Conservation (phyloP, 495 filamentous ascomycete species). For the Hypoxylon perforatum region DNA sequence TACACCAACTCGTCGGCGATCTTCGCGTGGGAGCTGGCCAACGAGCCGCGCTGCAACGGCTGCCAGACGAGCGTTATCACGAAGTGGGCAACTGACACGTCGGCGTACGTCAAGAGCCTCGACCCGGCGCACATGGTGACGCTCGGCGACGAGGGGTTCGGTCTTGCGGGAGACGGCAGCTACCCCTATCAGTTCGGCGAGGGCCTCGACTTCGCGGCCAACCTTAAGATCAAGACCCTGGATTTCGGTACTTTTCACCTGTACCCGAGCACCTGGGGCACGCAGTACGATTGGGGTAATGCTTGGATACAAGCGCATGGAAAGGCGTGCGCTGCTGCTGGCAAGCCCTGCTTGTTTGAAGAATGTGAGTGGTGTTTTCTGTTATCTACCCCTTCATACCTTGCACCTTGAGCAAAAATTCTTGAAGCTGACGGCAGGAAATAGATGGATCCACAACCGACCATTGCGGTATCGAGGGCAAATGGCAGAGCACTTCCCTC, state of each 20-base stretch:
- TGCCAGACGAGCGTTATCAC: conserved; percentile 56
- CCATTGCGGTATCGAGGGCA: conserved; percentile 58
- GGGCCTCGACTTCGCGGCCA: conserved; percentile 72
- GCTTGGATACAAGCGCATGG: conserved; percentile 73
- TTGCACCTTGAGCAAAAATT: too few species aligned
- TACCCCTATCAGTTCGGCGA: conserved; percentile 70
- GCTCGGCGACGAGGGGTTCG: conserved; percentile 65
- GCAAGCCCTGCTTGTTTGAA: conserved; percentile 76
- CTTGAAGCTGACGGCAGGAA: conserved; percentile 47
- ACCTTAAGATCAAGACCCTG: conserved; percentile 66
- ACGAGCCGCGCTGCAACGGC: conserved; percentile 62
- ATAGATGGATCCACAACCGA: conserved; percentile 44
- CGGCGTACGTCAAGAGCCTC: conserved; percentile 61
- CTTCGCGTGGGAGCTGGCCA: conserved; percentile 67
- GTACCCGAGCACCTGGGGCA: conserved; percentile 66
- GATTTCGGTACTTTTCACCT: conserved; percentile 77
- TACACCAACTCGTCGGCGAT: conserved; percentile 62
- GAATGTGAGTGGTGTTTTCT: conserved; percentile 66
- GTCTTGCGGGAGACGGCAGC: conserved; percentile 61
- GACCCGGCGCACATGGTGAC: conserved; percentile 64
- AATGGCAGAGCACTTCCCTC: conserved; percentile 67
- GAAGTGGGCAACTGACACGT: conserved; percentile 59
- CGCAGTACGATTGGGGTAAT: conserved; percentile 57
- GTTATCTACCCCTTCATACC: neutral
- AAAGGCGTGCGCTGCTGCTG: conserved; percentile 61